Conservation (phyloP, 2,329 filamentous ascomycete genomes). For the Ploettnerulaceae sp. region DNA sequence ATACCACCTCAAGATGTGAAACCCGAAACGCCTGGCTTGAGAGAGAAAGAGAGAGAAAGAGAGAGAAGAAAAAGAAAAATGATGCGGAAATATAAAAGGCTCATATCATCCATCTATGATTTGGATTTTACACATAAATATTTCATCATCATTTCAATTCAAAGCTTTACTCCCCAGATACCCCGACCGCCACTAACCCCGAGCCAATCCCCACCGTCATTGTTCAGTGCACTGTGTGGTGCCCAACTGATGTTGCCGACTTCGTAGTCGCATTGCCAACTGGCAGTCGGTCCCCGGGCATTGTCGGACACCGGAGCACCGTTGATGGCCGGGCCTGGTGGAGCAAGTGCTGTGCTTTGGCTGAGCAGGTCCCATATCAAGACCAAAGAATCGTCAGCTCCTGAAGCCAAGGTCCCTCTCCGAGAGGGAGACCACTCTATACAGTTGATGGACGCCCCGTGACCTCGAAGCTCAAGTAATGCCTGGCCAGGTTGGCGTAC, state of each 20-base stretch:
- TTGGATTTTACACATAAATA: too few relatives aligned
- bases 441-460: slow-evolving; percentile 79
- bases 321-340: slow-evolving; percentile 40
- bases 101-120: too few relatives aligned
- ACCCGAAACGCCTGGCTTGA: too few relatives aligned
- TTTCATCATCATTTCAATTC: slow-evolving; percentile 8
- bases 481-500: slow-evolving; percentile 95
- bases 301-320: slow-evolving; percentile 50
- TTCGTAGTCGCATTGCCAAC: slow-evolving; percentile 84
- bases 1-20: too few relatives aligned
- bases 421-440: slow-evolving; percentile 92
- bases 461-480: slow-evolving; percentile 85
- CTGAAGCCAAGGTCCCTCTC: slow-evolving; percentile 83
- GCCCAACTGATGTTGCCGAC: slow-evolving; percentile 83
- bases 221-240: slow-evolving; percentile 61
- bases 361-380: slow-evolving; percentile 91
- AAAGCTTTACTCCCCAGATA: slow-evolving; percentile 59
- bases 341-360: slow-evolving; percentile 32
- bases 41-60: too few relatives aligned
- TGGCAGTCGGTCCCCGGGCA: slow-evolving; percentile 63
- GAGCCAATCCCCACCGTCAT: slow-evolving; percentile 75
- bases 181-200: slow-evolving; percentile 77
- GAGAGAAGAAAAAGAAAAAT: too few relatives aligned
- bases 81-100: too few relatives aligned
- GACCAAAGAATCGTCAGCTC: slow-evolving; percentile 86